Conservation (phyloP, 2,329 filamentous ascomycete species). For the Colletotrichum viniferum region DNA sequence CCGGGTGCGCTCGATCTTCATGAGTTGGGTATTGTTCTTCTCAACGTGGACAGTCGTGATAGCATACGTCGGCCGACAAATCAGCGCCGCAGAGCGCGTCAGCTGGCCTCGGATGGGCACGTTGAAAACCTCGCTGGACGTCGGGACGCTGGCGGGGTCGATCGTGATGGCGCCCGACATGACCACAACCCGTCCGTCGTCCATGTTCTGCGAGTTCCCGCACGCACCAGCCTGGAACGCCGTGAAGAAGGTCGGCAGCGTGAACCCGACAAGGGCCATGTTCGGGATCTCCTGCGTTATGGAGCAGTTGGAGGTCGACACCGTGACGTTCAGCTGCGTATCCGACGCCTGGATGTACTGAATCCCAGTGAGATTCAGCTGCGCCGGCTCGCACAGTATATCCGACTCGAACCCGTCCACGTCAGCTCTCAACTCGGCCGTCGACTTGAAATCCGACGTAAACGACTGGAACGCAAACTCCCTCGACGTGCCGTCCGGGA, state of each 20-base stretch:
- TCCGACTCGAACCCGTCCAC: slow-evolving; percentile 38
- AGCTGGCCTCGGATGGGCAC: slow-evolving; percentile 24
- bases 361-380: slow-evolving; percentile 28
- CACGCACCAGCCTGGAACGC: slow-evolving; percentile 27
- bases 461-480: slow-evolving; percentile 41
- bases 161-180: slow-evolving; percentile 25
- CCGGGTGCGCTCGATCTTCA: slow-evolving; percentile 17
- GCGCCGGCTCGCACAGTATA: slow-evolving; percentile 35
- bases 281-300: slow-evolving; percentile 25
- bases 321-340: slow-evolving; percentile 32
- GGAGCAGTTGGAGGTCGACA: slow-evolving; percentile 24
- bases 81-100: slow-evolving; percentile 27
- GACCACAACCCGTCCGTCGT: slow-evolving; percentile 28
- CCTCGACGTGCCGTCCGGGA: slow-evolving; percentile 36
- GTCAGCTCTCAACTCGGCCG: slow-evolving; percentile 30
- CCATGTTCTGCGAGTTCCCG: slow-evolving; percentile 9
- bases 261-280: slow-evolving; percentile 4
- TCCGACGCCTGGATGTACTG: slow-evolving; percentile 19
- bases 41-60: slow-evolving; percentile 26
- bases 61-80: slow-evolving; percentile 31
- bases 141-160: slow-evolving; percentile 6
- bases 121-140: neutral
- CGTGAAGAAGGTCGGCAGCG: slow-evolving; percentile 24
- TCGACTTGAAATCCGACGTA: slow-evolving; percentile 22
- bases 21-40: slow-evolving; percentile 25